Evolutionary conservation across 192 early-diverging fungal genomes (phyloP).

Genomic region (Umbelopsis ramanniana): DNA sequence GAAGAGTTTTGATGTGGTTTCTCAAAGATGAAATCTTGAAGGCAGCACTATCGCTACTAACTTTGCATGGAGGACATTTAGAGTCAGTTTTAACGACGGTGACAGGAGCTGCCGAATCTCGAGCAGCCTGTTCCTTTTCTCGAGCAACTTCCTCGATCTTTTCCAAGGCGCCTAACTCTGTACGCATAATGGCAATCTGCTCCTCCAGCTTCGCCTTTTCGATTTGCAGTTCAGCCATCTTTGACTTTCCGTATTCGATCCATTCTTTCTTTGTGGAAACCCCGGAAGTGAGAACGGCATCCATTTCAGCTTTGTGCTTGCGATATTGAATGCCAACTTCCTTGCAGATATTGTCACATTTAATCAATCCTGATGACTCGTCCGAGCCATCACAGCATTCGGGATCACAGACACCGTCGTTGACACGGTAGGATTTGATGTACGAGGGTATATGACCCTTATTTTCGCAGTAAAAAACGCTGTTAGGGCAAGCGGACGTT

Average conservation of each 20-base stretch:
- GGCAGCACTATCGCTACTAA: conserved; percentile 21
- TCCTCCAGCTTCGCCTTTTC: conserved; percentile 33
- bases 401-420: conserved; percentile 94
- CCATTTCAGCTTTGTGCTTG: conserved; percentile 36
- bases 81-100: no score
- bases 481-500: conserved; percentile 88
- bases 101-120: background rate
- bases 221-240: conserved; percentile 13
- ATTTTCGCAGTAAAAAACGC: conserved; percentile 85
- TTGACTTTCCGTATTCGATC: conserved; percentile 25
- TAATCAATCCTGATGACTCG: conserved; percentile 64
- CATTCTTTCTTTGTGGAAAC: conserved; percentile 24
- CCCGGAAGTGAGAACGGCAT: conserved; percentile 22
- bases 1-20: conserved; percentile 30
- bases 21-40: conserved; percentile 21
- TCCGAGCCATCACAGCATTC: conserved; percentile 97
- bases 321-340: conserved; percentile 57
- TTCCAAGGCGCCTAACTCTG: conserved; percentile 31
- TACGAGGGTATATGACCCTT: conserved; percentile 67
- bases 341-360: conserved; percentile 80
- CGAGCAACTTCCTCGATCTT: background rate
- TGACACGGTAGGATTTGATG: conserved; percentile 77
- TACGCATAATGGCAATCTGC: conserved; percentile 34
- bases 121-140: background rate
- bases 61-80: conserved; percentile 5